Evolutionary conservation across 2,329 filamentous ascomycete genomes (phyloP).

Genomic region (Chrysosporium queenslandicum): DNA sequence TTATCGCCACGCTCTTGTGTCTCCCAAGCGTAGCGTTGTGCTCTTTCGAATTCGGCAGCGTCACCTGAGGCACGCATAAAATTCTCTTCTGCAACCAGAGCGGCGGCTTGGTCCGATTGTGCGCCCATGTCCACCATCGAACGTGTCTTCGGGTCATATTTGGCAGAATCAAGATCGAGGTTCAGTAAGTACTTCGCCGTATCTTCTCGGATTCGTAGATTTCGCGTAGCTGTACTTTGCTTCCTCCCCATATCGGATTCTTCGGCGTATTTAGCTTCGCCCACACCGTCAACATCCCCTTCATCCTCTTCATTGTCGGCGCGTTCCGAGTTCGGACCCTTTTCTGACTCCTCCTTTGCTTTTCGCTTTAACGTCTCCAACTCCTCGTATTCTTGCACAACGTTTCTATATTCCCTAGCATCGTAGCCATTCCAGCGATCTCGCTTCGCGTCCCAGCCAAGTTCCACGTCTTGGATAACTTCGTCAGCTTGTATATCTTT

Average conservation of each 20-base stretch:
- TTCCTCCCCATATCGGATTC: conserved; percentile 95
- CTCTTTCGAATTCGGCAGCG: conserved; percentile 81
- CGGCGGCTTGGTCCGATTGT: conserved; percentile 66
- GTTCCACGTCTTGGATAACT: conserved; percentile 67
- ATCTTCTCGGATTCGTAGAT: conserved; percentile 86
- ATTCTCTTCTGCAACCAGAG: conserved; percentile 82
- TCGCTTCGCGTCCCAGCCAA: conserved; percentile 95
- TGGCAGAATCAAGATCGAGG: conserved; percentile 87
- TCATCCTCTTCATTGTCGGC: conserved; percentile 47
- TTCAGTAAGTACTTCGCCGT: conserved; percentile 95
- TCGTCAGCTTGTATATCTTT: conserved; percentile 91
- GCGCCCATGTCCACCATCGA: conserved; percentile 80
- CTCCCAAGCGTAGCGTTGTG: conserved; percentile 89
- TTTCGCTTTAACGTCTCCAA: conserved; percentile 62
- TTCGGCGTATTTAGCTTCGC: conserved; percentile 66
- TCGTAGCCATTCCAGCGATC: conserved; percentile 99
- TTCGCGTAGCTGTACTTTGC: conserved; percentile 80
- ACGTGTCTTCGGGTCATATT: conserved; percentile 94
- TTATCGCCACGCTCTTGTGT: conserved; percentile 72
- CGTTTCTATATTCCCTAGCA: conserved; percentile 67
- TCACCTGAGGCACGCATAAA: conserved; percentile 84
- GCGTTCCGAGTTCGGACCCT: conserved; percentile 45
- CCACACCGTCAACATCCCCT: conserved; percentile 37
- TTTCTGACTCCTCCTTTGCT: conserved; percentile 42
- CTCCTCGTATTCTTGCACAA: conserved; percentile 84